Evolutionary conservation across 192 early-diverging fungal species (phyloP).

Genomic region (Backusella mclennaniae): DNA sequence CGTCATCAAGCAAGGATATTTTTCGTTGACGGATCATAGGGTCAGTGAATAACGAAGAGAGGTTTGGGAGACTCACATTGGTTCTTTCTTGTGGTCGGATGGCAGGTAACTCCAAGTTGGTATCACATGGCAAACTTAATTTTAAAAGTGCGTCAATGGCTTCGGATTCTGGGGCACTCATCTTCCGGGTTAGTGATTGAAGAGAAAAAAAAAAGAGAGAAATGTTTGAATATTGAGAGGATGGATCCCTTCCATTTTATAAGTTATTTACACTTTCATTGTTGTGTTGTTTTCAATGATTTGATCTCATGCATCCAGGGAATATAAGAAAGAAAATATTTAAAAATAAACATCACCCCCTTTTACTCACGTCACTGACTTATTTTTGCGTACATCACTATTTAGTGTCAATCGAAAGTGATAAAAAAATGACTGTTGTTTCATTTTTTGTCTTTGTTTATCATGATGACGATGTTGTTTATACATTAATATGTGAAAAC

Average conservation of each 20-base stretch:
- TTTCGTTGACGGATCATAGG: background rate
- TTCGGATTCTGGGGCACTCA: background rate
- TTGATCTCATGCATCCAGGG: background rate
- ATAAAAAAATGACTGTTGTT: background rate
- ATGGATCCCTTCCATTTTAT: background rate
- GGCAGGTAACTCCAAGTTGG: background rate
- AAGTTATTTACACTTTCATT: background rate
- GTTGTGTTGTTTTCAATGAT: background rate
- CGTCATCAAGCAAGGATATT: background rate
- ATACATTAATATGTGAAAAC: background rate
- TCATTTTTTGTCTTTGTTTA: background rate
- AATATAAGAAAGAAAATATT: too few species aligned
- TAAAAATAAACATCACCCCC: background rate
- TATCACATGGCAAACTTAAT: background rate
- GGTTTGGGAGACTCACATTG: background rate
- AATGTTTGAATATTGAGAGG: background rate
- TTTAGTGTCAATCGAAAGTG: background rate
- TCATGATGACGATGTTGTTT: background rate
- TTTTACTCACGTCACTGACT: background rate
- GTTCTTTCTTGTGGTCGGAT: background rate
- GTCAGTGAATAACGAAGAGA: background rate
- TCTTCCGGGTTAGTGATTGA: background rate
- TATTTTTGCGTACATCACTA: background rate
- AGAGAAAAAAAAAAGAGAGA: background rate
- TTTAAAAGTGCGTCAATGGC: conserved; percentile 3